Conservation (phyloP, 2,329 filamentous ascomycete genomes). For the Pseudocercospora vitis region DNA sequence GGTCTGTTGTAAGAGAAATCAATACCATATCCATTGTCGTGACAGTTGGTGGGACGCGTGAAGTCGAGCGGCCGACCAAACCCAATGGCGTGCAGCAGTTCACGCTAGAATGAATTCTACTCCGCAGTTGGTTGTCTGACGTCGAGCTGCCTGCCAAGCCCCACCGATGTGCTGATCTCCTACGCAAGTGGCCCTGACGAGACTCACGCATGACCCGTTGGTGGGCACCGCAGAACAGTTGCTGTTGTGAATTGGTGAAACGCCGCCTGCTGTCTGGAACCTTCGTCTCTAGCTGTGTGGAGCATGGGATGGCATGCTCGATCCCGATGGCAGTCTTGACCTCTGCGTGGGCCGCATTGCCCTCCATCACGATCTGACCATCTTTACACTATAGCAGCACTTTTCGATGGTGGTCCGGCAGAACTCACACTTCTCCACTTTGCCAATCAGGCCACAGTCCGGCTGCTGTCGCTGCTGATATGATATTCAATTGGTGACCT, state of each 20-base stretch:
- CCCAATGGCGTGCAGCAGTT: slow-evolving; percentile 13
- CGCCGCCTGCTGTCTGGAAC: background rate
- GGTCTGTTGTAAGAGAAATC: slow-evolving; percentile 1
- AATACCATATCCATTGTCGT: background rate
- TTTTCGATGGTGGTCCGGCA: background rate
- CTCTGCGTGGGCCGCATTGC: background rate
- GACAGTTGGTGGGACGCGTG: background rate
- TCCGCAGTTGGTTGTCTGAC: slow-evolving; percentile 10
- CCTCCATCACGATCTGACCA: background rate
- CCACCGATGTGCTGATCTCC: slow-evolving; percentile 10
- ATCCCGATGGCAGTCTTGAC: background rate
- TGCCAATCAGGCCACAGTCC: no score
- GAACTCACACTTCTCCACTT: background rate
- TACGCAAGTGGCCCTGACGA: slow-evolving; percentile 19
- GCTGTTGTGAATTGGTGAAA: background rate
- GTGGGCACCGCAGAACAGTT: slow-evolving; percentile 1
- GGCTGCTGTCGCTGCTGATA: no score
- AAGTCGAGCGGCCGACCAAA: slow-evolving; percentile 2
- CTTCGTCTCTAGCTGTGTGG: no score
- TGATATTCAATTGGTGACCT: no score
- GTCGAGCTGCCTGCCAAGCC: background rate
- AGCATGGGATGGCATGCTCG: no score
- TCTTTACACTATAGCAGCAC: background rate
- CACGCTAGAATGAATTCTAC: no score
- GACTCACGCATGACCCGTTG: no score